Conservation (phyloP, 1,284 basidiomycete species). For the Hypsizygus ulmarius region DNA sequence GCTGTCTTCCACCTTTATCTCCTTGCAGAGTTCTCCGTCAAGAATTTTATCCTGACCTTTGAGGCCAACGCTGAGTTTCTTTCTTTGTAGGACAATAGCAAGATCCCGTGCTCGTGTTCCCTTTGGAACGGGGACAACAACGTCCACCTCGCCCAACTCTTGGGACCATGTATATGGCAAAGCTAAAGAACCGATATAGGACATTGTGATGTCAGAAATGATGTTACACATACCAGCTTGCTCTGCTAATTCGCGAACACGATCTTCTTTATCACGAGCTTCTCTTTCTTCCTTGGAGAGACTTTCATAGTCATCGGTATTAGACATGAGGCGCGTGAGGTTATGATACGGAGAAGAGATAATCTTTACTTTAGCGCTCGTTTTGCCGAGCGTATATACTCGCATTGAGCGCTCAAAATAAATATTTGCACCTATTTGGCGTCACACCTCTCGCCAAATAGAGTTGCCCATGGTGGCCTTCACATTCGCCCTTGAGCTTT, state of each 20-base stretch:
- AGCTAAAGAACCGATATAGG: slow-evolving; percentile 42
- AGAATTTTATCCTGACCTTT: slow-evolving; percentile 86
- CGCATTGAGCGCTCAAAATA: background rate
- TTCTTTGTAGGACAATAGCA: slow-evolving; percentile 74
- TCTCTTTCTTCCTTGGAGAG: slow-evolving; percentile 78
- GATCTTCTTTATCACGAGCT: slow-evolving; percentile 65
- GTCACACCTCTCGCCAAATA: slow-evolving; percentile 16
- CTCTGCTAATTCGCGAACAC: slow-evolving; percentile 71
- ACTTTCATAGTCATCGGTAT: slow-evolving; percentile 71
- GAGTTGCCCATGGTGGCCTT: slow-evolving; percentile 3
- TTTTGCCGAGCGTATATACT: background rate
- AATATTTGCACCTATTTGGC: slow-evolving; percentile 24
- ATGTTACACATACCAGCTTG: slow-evolving; percentile 70
- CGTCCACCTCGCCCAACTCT: slow-evolving; percentile 83
- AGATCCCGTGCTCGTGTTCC: slow-evolving; percentile 86
- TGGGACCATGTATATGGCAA: slow-evolving; percentile 95
- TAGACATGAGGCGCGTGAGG: slow-evolving; percentile 25
- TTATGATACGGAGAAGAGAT: slow-evolving; percentile 10
- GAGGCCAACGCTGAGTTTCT: slow-evolving; percentile 78
- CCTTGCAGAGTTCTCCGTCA: slow-evolving; percentile 89
- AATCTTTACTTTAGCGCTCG: background rate
- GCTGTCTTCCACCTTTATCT: slow-evolving; percentile 94
- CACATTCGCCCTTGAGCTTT: slow-evolving; percentile 2
- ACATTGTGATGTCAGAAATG: slow-evolving; percentile 21
- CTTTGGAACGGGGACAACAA: slow-evolving; percentile 80